Evolutionary conservation across 1,139 yeast species (phyloP), one percentile per base, ranked within the genome.

Genomic region (Arxiozyma slooffiae): DNA sequence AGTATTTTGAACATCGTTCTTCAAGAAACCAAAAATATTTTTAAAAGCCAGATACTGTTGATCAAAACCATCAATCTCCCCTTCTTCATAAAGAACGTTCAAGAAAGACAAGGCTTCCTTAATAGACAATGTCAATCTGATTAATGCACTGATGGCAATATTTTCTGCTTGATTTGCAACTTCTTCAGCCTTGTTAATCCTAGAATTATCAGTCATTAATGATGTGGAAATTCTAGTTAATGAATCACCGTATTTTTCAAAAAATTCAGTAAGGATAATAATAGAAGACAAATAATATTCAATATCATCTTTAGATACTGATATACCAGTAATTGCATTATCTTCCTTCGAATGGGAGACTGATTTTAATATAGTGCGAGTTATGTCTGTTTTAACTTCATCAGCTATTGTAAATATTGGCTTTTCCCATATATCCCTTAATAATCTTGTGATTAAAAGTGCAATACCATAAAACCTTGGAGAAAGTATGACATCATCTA

Each of bases 401-500:
- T 64, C 61, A 38, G 59, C 60, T 47, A 78, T 65, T 9, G 73
- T 72, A 60, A 90, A 87, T 2, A 89, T 85, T 50, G 80, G 81
- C 37, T 71, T 72, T 50, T 76, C 76, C 99, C 99, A 94, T 50
- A 80, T 72, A 37, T 82, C 82, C 56, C 94, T 76, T 58, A 92
- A 79, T 21, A 89, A 69, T 60, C 98, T 78, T 0, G 96, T 77
- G 38, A 89, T 71, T 53, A 90, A 77, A 44, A 89, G 76, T 20
- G 94, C 82, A n/a, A 89, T 78, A 48, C 97, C 97, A 66, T 88
- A 92, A 61, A 90, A 89, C 57, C 97, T 74, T 58, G 96, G 96
- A 69, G 96, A 86, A 56, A 92, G 75, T 38, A 87, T 79, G 9
- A 92, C 96, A 62, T 84, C 82, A 57, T 84, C 89, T 45, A 83